Evolutionary conservation across 441 rosid species (phyloP).

Genomic region (Lepidium campestre): DNA sequence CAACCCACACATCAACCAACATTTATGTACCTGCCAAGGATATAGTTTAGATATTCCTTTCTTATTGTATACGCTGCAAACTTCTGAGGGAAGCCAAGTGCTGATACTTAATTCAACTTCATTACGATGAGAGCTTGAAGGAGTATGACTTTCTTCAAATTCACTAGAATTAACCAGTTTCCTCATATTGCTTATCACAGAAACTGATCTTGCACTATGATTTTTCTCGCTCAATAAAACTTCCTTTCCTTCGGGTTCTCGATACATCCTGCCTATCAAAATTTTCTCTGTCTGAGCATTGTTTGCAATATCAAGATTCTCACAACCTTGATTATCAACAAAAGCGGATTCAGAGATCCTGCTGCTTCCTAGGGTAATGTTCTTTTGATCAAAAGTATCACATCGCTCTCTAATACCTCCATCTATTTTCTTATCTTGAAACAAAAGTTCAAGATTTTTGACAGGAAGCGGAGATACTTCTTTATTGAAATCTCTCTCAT

Average conservation of each 20-base stretch:
- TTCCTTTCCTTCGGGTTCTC: constrained; percentile 24
- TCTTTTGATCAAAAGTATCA: constrained; percentile 24
- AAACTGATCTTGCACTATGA: constrained; percentile 25
- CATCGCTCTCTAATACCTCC: constrained; percentile 18
- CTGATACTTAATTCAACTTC: constrained; percentile 51
- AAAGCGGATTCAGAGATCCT: constrained; percentile 38
- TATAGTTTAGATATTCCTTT: constrained; percentile 82
- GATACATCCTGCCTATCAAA: constrained; percentile 27
- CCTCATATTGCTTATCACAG: constrained; percentile 32
- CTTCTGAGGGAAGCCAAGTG: constrained; percentile 86
- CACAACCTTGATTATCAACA: constrained; percentile 28
- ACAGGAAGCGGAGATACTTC: constrained; percentile 70
- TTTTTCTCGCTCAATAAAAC: constrained; percentile 29
- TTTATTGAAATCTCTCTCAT: constrained; percentile 31
- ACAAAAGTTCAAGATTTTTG: constrained; percentile 72
- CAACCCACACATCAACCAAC: neutral
- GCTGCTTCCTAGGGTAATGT: constrained; percentile 19
- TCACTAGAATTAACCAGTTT: constrained; percentile 30
- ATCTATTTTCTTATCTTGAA: constrained; percentile 53
- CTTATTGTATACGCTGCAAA: constrained; percentile 68
- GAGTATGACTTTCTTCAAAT: constrained; percentile 56
- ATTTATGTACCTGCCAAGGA: constrained; percentile 82
- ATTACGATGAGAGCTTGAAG: constrained; percentile 50
- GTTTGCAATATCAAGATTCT: constrained; percentile 20
- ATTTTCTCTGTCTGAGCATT: constrained; percentile 30